Evolutionary conservation across 257 asterid species (phyloP).

Genomic region (Osmanthus fragrans): DNA sequence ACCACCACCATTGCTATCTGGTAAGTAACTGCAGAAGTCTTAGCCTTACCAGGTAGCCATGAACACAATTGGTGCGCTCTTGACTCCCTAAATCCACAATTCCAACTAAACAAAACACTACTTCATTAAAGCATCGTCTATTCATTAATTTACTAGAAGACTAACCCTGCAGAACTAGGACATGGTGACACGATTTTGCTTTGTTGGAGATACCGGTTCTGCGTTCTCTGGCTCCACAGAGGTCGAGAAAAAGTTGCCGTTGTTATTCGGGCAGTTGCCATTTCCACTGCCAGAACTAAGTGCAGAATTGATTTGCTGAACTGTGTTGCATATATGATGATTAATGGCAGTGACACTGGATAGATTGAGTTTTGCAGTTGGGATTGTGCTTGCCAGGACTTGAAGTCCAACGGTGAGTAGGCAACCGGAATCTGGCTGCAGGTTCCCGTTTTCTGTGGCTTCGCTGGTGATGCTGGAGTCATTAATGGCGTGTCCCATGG

Average conservation of each 20-base stretch:
- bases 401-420: conserved; percentile 82
- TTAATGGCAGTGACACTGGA: conserved; percentile 75
- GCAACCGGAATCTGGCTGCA: conserved; percentile 50
- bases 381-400: conserved; percentile 76
- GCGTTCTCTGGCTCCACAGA: conserved; percentile 26
- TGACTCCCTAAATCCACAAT: conserved; percentile 56
- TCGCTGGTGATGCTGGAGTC: conserved; percentile 12
- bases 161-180: conserved; percentile 29
- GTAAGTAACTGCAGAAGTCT: conserved; percentile 16
- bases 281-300: conserved; percentile 24
- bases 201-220: conserved; percentile 9
- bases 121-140: conserved; percentile 18
- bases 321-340: conserved; percentile 67
- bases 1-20: conserved; percentile 70
- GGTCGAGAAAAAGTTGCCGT: conserved; percentile 13
- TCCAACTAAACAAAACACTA: conserved; percentile 30
- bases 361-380: conserved; percentile 76
- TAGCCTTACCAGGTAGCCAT: conserved; percentile 49
- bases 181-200: conserved; percentile 32
- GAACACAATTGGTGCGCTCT: conserved; percentile 90
- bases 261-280: conserved; percentile 1
- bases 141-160: conserved; percentile 18
- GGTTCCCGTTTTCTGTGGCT: conserved; percentile 23
- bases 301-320: conserved; percentile 65
- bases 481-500: conserved; percentile 31